Conservation (phyloP, 371 early-diverging fungal species). For the Apophysomyces elegans region DNA sequence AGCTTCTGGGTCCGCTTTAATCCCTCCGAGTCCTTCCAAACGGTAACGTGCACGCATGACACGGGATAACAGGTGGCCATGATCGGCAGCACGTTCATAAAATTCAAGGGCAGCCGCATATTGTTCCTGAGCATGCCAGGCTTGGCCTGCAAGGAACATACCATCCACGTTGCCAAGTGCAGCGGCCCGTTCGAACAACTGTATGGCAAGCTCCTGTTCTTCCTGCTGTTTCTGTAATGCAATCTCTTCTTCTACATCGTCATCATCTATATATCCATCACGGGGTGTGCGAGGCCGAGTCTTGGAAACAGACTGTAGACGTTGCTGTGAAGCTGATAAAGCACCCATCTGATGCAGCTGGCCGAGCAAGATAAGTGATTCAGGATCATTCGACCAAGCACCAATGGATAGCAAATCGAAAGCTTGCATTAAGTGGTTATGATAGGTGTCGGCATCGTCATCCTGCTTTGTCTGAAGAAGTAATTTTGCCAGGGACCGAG, state of each 20-base stretch:
- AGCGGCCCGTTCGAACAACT: conserved; percentile 49
- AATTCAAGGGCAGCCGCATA: conserved; percentile 48
- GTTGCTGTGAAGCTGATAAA: conserved; percentile 4
- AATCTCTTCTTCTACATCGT: background rate
- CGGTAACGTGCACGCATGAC: conserved; percentile 49
- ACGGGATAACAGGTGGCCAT: conserved; percentile 41
- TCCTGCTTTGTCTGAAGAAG: conserved; percentile 13
- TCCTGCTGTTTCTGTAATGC: conserved; percentile 30
- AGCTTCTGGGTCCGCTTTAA: conserved; percentile 38
- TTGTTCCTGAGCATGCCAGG: conserved; percentile 51
- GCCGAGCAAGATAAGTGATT: conserved; percentile 22
- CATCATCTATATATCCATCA: conserved; percentile 9
- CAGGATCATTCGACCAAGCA: conserved; percentile 19
- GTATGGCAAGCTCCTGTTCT: conserved; percentile 40
- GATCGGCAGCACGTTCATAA: conserved; percentile 44
- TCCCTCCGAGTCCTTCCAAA: conserved; percentile 42
- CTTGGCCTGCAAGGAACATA: conserved; percentile 45
- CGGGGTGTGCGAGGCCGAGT: background rate
- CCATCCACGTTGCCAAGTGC: conserved; percentile 40
- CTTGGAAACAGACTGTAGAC: background rate
- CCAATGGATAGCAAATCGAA: conserved; percentile 23
- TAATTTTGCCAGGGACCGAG: conserved; percentile 24
- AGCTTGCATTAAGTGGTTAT: conserved; percentile 10
- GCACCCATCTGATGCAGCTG: conserved; percentile 23
- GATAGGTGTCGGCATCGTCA: conserved; percentile 4